Conservation (phyloP, 345 rosid genomes). For the Salix caprea region DNA sequence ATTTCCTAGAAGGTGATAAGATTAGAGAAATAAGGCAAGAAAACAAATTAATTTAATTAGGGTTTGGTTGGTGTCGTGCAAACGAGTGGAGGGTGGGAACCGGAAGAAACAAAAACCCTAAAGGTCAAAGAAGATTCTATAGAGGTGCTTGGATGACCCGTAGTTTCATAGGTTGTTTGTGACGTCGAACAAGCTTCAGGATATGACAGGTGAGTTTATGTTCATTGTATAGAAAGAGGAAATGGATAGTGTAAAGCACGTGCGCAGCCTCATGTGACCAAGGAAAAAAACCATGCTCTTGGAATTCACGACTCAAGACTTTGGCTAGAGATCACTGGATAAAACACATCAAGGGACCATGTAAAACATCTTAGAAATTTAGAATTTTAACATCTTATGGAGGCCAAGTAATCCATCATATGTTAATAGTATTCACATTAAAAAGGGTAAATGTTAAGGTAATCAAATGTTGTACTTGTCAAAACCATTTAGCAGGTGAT, state of each 20-base stretch:
- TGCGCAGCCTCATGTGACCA: slow-evolving; percentile 38
- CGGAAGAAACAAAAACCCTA: slow-evolving; percentile 1
- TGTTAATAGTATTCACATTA: background rate
- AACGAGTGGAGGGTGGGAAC: slow-evolving; percentile 5
- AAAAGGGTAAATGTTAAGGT: too few species aligned
- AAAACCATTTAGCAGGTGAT: too few species aligned
- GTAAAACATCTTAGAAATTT: background rate
- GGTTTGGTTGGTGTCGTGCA: background rate
- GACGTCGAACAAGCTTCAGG: background rate
- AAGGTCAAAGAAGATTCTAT: slow-evolving; percentile 10
- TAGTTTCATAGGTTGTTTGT: slow-evolving; percentile 1
- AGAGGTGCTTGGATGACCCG: slow-evolving; percentile 33
- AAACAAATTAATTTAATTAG: background rate
- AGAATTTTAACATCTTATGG: background rate
- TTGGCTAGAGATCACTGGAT: background rate
- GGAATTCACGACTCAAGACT: background rate
- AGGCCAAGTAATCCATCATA: background rate
- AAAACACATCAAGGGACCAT: background rate
- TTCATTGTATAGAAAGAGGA: slow-evolving; percentile 6
- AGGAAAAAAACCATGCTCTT: background rate
- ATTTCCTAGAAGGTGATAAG: slow-evolving; percentile 37
- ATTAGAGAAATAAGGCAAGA: background rate
- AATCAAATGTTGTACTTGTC: too few species aligned
- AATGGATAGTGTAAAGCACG: slow-evolving; percentile 20
- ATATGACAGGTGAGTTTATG: background rate